phyloP scores from a whole-genome alignment of 495 filamentous ascomycete genomes.

The Penicillium paradoxum region DNA sequence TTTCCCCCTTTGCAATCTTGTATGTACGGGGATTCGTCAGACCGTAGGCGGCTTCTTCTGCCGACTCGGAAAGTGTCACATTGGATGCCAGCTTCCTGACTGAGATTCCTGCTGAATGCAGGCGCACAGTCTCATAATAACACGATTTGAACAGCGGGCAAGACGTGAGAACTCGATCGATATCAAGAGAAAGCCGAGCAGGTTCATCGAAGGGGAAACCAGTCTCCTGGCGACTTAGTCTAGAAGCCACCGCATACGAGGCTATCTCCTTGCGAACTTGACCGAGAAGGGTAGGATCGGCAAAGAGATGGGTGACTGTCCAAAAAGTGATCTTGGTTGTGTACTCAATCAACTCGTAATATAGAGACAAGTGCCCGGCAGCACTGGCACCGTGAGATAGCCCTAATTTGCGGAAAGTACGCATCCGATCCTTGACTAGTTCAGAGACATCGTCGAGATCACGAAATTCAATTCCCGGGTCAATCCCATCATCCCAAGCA shows the following conservation, averaged over 20 bases:
- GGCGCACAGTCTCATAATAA: conserved; percentile 51
- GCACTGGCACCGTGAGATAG: conserved; percentile 31
- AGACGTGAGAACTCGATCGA: conserved; percentile 36
- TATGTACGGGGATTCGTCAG: conserved; percentile 34
- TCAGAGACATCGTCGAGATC: conserved; percentile 52
- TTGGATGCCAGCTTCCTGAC: conserved; percentile 41
- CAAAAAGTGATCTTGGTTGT: conserved; percentile 51
- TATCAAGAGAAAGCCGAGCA: conserved; percentile 44
- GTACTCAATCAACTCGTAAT: conserved; percentile 53
- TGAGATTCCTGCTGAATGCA: conserved; percentile 46
- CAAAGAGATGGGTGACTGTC: conserved; percentile 50
- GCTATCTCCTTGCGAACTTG: conserved; percentile 50
- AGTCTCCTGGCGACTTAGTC: conserved; percentile 43
- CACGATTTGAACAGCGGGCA: conserved; percentile 51
- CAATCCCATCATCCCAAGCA: conserved; percentile 39
- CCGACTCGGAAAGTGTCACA: conserved; percentile 40
- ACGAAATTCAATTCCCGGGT: conserved; percentile 44
- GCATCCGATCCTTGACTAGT: conserved; percentile 41
- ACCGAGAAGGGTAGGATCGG: conserved; percentile 39
- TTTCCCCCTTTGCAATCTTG: conserved; percentile 44
- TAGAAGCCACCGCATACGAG: conserved; percentile 39
- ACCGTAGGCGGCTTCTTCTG: conserved; percentile 30
- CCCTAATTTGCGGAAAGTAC: conserved; percentile 30
- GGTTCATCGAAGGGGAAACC: conserved; percentile 49
- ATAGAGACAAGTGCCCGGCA: conserved; percentile 35